phyloP scores from a whole-genome alignment of 1,139 yeast genomes.

The Sugiyamaella japonica region DNA sequence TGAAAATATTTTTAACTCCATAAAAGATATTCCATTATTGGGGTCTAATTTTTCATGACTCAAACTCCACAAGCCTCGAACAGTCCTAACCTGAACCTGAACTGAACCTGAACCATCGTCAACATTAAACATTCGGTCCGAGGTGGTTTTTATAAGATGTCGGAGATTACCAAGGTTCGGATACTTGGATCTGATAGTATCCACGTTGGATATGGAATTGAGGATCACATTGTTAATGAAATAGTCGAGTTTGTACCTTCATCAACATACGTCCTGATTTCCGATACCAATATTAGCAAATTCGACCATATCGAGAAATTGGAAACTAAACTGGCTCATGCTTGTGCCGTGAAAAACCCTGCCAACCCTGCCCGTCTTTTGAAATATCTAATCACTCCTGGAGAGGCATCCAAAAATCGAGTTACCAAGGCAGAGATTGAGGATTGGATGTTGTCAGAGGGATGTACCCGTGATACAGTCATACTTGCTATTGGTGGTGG shows the following conservation, averaged over 20 bases:
- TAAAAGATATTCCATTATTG: not conserved
- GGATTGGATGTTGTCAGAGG: constrained; percentile 78
- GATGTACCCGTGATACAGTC: constrained; percentile 96
- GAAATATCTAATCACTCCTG: constrained; percentile 80
- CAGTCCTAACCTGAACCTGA: not conserved
- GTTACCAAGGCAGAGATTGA: constrained; percentile 91
- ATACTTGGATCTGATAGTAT: constrained; percentile 80
- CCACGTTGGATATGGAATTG: constrained; percentile 87
- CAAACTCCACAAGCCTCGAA: not conserved
- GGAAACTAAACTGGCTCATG: constrained; percentile 39
- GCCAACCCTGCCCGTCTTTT: constrained; percentile 59
- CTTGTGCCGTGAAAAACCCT: constrained; percentile 39
- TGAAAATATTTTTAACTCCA: not conserved
- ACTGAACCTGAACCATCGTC: not conserved
- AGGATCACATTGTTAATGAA: constrained; percentile 71
- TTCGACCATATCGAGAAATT: constrained; percentile 58
- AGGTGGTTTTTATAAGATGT: not conserved
- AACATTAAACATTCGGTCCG: not conserved
- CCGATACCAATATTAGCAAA: constrained; percentile 77
- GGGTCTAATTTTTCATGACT: not conserved
- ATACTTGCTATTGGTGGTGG: constrained; percentile 98
- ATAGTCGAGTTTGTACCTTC: constrained; percentile 64
- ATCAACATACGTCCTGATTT: constrained; percentile 87
- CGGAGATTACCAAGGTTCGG: constrained; percentile 32
- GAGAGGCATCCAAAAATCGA: constrained; percentile 88